A percentile compares a stretch with the other conserved stretches of the same genome.
Conservation (phyloP, 2,329 filamentous ascomycete species). For the Colletotrichum theobromicola region DNA sequence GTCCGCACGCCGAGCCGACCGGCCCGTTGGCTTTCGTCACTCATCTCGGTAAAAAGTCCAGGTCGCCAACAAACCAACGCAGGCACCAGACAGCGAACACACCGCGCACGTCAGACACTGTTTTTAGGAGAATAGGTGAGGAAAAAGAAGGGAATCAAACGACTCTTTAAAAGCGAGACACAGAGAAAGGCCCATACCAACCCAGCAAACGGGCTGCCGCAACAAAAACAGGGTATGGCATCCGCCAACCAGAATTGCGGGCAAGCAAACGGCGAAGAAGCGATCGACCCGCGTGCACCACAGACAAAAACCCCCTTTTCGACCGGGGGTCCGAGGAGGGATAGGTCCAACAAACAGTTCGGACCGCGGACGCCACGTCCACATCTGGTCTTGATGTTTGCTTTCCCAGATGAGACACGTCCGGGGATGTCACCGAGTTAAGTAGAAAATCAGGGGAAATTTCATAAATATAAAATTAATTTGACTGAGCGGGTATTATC, state of each 20-base stretch:
- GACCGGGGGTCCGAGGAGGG: not conserved
- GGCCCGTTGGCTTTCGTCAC: not conserved
- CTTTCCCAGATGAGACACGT: not conserved
- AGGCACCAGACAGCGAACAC: not conserved
- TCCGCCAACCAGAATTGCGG: not conserved
- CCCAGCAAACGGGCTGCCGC: not conserved
- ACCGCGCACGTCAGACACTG: not conserved
- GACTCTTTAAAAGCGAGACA: not conserved
- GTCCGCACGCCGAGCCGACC: not conserved
- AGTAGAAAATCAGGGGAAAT: not conserved
- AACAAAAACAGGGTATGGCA: not conserved
- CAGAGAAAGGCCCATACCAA: not conserved
- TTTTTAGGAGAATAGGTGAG: not conserved
- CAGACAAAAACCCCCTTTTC: not conserved
- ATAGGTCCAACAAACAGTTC: not conserved
- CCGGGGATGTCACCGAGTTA: not conserved
- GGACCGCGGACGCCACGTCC: not conserved
- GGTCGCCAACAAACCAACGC: not conserved
- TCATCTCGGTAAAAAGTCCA: not conserved
- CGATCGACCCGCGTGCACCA: not conserved
- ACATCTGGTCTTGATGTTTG: not conserved
- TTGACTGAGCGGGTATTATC: conserved; percentile 9
- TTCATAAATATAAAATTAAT: not conserved
- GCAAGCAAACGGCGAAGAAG: not conserved
- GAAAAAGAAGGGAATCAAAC: not conserved